phyloP scores from a whole-genome alignment of 495 filamentous ascomycete species.

The Xylona heveae region DNA sequence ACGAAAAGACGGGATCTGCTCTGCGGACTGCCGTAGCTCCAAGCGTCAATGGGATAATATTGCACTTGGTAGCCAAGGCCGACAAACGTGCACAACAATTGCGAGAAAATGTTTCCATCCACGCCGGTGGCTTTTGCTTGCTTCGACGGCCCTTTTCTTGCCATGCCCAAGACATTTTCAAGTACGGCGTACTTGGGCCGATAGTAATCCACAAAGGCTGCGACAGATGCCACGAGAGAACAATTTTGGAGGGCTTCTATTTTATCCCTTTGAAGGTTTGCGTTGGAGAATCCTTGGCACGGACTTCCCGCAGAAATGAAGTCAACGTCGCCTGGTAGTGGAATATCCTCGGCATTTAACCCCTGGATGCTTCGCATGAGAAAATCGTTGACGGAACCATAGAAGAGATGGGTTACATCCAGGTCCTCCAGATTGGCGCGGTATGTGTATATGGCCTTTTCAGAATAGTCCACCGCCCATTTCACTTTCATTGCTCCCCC shows the following conservation, averaged over 20 bases:
- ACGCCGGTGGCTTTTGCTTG: slow-evolving; percentile 13
- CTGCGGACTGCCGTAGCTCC: slow-evolving; percentile 43
- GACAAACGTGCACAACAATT: slow-evolving; percentile 44
- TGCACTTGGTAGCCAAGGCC: slow-evolving; percentile 53
- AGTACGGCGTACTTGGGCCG: slow-evolving; percentile 47
- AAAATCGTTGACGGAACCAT: slow-evolving; percentile 51
- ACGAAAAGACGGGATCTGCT: slow-evolving; percentile 41
- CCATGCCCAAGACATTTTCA: slow-evolving; percentile 49
- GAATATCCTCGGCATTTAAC: slow-evolving; percentile 19
- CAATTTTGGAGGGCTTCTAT: slow-evolving; percentile 33
- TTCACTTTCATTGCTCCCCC: slow-evolving; percentile 37
- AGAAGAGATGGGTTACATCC: slow-evolving; percentile 21
- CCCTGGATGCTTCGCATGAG: slow-evolving; percentile 31
- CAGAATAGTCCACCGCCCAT: slow-evolving; percentile 42
- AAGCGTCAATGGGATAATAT: slow-evolving; percentile 40
- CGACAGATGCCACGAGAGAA: slow-evolving; percentile 51
- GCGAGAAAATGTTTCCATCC: slow-evolving; percentile 38
- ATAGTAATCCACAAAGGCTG: slow-evolving; percentile 50
- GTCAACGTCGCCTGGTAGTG: slow-evolving; percentile 35
- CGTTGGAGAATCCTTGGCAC: slow-evolving; percentile 46
- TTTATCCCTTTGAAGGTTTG: slow-evolving; percentile 30
- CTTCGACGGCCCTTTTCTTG: slow-evolving; percentile 17
- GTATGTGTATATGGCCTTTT: slow-evolving; percentile 43
- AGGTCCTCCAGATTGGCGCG: slow-evolving; percentile 30
- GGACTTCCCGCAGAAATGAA: slow-evolving; percentile 52